A percentile compares a stretch with the other conserved stretches of the same genome.
phyloP scores from a whole-genome alignment of 257 asterid genomes.

The Dorcoceras hygrometricum region DNA sequence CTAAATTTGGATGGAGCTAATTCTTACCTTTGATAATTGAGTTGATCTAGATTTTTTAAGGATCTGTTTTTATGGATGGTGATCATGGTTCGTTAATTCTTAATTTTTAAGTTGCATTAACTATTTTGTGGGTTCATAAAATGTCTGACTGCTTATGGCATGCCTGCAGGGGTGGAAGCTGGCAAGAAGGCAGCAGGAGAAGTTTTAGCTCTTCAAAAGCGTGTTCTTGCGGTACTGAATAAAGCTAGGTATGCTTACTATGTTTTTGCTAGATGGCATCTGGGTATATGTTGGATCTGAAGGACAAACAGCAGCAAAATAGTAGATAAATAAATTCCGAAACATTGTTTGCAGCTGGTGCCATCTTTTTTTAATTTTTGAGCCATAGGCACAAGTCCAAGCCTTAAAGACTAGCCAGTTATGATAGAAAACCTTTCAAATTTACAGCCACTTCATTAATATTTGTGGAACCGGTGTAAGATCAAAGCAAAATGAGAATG shows the following conservation, averaged over 20 bases:
- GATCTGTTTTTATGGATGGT: neutral
- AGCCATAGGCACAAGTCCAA: neutral
- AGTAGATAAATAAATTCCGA: neutral
- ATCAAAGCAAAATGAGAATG: neutral
- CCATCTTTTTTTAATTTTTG: neutral
- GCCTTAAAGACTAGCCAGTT: no score
- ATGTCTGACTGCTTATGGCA: constrained; percentile 10
- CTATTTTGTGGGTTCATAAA: constrained; percentile 14
- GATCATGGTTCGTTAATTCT: neutral
- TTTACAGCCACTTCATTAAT: neutral
- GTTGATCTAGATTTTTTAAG: constrained; percentile 2
- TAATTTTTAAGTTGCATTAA: constrained; percentile 13
- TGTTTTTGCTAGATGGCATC: constrained; percentile 16
- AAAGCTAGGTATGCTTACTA: constrained; percentile 69
- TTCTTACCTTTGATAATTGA: neutral
- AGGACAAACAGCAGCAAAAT: neutral
- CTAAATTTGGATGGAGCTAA: neutral
- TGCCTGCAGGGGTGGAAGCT: constrained; percentile 87
- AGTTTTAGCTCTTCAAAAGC: constrained; percentile 95
- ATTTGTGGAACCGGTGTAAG: neutral
- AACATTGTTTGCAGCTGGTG: neutral
- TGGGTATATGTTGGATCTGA: constrained; percentile 2
- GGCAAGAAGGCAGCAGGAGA: constrained; percentile 99
- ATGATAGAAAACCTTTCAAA: neutral
- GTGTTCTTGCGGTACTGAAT: constrained; percentile 86